Base-by-base conservation (phyloP, 495 filamentous ascomycete species). In the Tetracladium setigerum region DNA sequence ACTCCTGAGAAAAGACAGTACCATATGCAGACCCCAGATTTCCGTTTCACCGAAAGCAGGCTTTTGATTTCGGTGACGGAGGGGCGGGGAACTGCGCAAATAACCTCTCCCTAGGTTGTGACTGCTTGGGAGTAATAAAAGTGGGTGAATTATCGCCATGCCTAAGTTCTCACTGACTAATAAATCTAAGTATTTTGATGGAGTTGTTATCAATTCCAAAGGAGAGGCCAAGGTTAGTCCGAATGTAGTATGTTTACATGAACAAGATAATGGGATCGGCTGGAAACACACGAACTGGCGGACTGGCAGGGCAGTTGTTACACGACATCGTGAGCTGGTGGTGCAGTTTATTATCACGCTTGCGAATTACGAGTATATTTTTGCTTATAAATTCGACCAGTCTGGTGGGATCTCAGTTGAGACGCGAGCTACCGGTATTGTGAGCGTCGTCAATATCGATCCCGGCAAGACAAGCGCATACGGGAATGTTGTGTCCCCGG, bases 401-500 rank as follows among this genome's bases (percentile, higher is more conserved):
- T 85, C 87, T 0, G 89, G 81, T 5, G 86, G 88, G 49, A 56
- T 92, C 39, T 70, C 77, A 16, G 78, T 89, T 47, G 89, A 95
- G 64, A 81, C 86, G 17, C 74, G 83, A 11, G 89, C 89, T 4
- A 95, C 89, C 1, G 89, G 89, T 0, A 87, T 95, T 49, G 69
- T 95, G n/a, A 84, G 78, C 40, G 91, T 89, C 0, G 77, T 87
- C 16, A 87, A 89, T 12, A 81, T 95, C 45, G 84, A 88, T 44
- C 69, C 79, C 5, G 82, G 79, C 9, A 64, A 82, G 46, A 67
- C 69, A 47, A 79, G 75, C 22, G 80, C 70, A 14, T 95, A 84
- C 73, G 89, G 89, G 31, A 95, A 89, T 7, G 73, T 90, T 30
- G 86, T 95, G 4, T 83, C 86, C 46, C 85, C 87, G 0, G 89